Evolutionary conservation across 345 rosid genomes (phyloP).

Genomic region (Iberis pinnata): DNA sequence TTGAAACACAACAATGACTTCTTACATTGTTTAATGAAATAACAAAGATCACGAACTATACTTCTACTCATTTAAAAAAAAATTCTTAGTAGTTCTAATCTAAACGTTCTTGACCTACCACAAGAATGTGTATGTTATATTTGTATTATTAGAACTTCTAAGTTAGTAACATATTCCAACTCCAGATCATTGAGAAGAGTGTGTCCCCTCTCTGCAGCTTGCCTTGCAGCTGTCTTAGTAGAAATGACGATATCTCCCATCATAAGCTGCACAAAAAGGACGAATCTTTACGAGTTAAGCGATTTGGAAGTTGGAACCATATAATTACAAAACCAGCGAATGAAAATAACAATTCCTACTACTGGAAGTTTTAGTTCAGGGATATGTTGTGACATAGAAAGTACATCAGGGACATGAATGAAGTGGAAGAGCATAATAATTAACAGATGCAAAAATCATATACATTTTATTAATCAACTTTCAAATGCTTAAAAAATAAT

Average conservation of each 20-base stretch:
- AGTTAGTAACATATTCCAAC: background rate
- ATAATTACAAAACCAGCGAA: background rate
- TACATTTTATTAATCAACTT: too few relatives aligned
- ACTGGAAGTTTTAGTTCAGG: slow-evolving; percentile 74
- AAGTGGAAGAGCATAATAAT: too few relatives aligned
- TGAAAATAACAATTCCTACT: slow-evolving; percentile 35
- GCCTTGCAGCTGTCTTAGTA: slow-evolving; percentile 83
- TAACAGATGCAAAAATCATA: background rate
- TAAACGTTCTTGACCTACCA: too few relatives aligned
- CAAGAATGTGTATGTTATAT: background rate
- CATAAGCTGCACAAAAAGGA: slow-evolving; percentile 65
- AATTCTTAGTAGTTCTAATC: background rate
- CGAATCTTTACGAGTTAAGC: background rate
- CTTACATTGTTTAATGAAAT: slow-evolving; percentile 1
- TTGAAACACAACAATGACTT: background rate
- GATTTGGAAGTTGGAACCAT: too few relatives aligned
- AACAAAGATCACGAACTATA: slow-evolving; percentile 4
- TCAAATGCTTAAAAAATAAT: too few relatives aligned
- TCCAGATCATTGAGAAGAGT: slow-evolving; percentile 56
- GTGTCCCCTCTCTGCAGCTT: slow-evolving; percentile 90
- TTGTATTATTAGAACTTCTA: slow-evolving; percentile 16
- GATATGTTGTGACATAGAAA: slow-evolving; percentile 83
- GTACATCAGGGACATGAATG: slow-evolving; percentile 91
- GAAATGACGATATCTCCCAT: slow-evolving; percentile 93
- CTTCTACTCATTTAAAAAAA: background rate